phyloP scores from a whole-genome alignment of 2,329 filamentous ascomycete genomes.

The Coniosporium tulheliwenetii region DNA sequence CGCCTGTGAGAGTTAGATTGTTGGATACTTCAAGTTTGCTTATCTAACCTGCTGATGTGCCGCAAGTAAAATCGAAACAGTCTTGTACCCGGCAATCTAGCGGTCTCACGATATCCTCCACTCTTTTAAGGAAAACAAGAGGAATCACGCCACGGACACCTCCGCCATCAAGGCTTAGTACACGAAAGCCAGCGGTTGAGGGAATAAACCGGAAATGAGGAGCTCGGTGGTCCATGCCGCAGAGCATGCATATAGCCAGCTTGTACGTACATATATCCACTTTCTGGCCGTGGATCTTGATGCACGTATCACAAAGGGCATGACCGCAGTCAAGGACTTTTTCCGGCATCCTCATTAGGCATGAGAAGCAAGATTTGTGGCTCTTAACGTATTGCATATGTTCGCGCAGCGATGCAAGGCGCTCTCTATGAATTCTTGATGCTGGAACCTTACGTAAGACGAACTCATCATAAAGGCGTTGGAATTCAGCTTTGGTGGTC shows the following conservation, averaged over 20 bases:
- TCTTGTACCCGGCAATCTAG: slow-evolving; percentile 9
- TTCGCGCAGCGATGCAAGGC: neutral
- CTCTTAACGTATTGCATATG: slow-evolving; percentile 6
- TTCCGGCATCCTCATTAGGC: slow-evolving; percentile 12
- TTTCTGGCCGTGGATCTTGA: slow-evolving; percentile 14
- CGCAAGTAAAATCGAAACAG: slow-evolving; percentile 13
- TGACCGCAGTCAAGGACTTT: slow-evolving; percentile 18
- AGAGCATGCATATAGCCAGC: slow-evolving; percentile 14
- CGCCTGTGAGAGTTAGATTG: slow-evolving; percentile 6
- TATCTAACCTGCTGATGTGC: slow-evolving; percentile 12
- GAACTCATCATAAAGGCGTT: neutral
- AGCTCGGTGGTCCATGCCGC: slow-evolving; percentile 5
- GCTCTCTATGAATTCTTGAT: neutral
- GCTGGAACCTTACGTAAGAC: neutral
- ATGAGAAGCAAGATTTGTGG: slow-evolving; percentile 14
- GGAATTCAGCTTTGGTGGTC: slow-evolving; percentile 1
- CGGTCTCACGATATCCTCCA: slow-evolving; percentile 7
- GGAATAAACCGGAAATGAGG: slow-evolving; percentile 13
- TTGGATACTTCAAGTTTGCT: neutral
- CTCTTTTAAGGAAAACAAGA: slow-evolving; percentile 7
- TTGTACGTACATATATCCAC: slow-evolving; percentile 11
- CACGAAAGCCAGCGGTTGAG: slow-evolving; percentile 15
- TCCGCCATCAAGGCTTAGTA: slow-evolving; percentile 22
- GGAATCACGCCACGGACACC: slow-evolving; percentile 12
- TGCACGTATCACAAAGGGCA: slow-evolving; percentile 17